Base-by-base conservation (phyloP, 805 yeast genomes). In the Candida nemodendra region DNA sequence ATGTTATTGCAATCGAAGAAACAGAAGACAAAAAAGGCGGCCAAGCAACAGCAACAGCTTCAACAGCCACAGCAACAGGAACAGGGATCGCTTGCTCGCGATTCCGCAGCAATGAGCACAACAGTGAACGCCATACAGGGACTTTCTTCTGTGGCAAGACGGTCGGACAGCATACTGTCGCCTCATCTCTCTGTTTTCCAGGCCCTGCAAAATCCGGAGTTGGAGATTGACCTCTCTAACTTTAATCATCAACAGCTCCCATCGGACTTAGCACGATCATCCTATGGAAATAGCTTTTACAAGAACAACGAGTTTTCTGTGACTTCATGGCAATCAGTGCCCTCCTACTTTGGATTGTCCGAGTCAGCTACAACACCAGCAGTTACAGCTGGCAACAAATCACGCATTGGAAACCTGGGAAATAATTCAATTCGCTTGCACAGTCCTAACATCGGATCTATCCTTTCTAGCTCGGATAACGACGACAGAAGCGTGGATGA, bases 321-420 rank as follows among this genome's bases (percentile, higher is more conserved):
- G 12, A 58, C 64, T 13, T 62, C 67, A 16, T 62, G 66, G 66
- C 65, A 61, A 38, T 53, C 62, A 13, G 48, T 61, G 9, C 51
- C 58, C 4, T n/a, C 24, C 26, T 29, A 42, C 7, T 18, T 27
- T 15, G 12, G 14, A 12, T 19, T 18, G 6, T 18, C 13, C 11
- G 36, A 32, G 13, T 14, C 29, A 9, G 9, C 29, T n/a, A 13
- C 12, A 23, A 29, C 24, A 21, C 24, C 11, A 8, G 24, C 24
- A 8, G 24, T 21, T 21, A 11, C 17, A n/a, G 14, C 22, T 14
- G 32, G 11, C 13, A 27, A 24, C 16, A 38, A 38, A 2, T 33
- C 32, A 7, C 24, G 30, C 24, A 30, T 27, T 22, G 30, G 28
- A 22, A 23, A 29, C 5, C 24, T 43, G 18, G 34, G 34, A 9